Conservation (phyloP, 768 basidiomycete genomes). For the Amanita muscaria region DNA sequence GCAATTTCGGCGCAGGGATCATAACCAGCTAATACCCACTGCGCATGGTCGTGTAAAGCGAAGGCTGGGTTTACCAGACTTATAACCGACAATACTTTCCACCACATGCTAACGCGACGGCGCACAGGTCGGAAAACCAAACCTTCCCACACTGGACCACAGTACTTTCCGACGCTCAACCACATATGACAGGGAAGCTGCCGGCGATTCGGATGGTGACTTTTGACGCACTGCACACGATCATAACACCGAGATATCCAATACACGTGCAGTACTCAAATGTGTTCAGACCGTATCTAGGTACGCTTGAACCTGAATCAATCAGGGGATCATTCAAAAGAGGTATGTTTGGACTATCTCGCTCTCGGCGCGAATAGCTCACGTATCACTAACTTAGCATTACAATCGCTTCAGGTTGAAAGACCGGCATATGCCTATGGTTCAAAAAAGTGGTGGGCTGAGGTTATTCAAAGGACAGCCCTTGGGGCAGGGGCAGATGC, state of each 20-base stretch:
- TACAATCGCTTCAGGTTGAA: constrained; percentile 42
- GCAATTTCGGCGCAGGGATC: constrained; percentile 48
- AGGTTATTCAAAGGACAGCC: constrained; percentile 68
- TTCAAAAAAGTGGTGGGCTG: constrained; percentile 62
- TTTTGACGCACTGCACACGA: constrained; percentile 76
- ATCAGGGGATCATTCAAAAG: constrained; percentile 53
- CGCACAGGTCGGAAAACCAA: neutral
- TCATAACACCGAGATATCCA: constrained; percentile 56
- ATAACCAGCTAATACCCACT: neutral
- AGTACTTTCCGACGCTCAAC: neutral
- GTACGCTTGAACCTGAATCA: constrained; percentile 46
- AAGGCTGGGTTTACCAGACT: neutral
- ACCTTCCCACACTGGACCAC: neutral
- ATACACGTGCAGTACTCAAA: constrained; percentile 60
- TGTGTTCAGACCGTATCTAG: constrained; percentile 59
- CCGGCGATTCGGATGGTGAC: constrained; percentile 50
- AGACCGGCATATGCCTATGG: constrained; percentile 52
- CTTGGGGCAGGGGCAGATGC: constrained; percentile 57
- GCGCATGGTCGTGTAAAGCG: neutral
- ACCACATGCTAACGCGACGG: constrained; percentile 8
- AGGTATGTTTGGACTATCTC: constrained; percentile 32
- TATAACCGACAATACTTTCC: constrained; percentile 6
- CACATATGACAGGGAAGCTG: constrained; percentile 6
- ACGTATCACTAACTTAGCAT: constrained; percentile 25
- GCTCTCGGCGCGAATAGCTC: too few relatives aligned